Evolutionary conservation across 305 asterid genomes (phyloP), one percentile per base, ranked within the genome.

Genomic region (Fraxinus albicans): DNA sequence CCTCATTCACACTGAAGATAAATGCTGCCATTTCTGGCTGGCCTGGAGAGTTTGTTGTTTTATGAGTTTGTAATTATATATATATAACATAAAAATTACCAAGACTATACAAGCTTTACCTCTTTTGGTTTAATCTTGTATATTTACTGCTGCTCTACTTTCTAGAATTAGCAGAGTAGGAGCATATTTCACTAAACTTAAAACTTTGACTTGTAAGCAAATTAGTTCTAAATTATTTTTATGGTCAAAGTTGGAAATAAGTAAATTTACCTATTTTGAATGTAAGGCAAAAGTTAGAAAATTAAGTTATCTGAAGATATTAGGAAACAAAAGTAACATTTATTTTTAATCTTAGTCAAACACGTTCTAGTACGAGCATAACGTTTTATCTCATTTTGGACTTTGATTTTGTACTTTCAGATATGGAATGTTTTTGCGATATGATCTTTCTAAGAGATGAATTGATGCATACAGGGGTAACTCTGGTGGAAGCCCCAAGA

Each of bases 311-410:
- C 73, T 25, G 73, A 65, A 65, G 73, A 25, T 65, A 65, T 9
- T 65, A 23, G 34, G 73, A 65, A 65, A 65, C 69, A 65, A 25
- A 65, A 23, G 73, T 25, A 9, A 25, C 40, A 29, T 69, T 3
- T 21, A 29, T 29, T 29, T 69, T 69, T 69, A 13, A 69, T n/a
- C 40, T 31, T 31, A 12, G 12, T n/a, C 76, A 69, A 69, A 69
- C 76, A 25, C n/a, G 21, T 33, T 65, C 73, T 65, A 65, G 35
- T 25, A 25, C 15, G 73, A 25, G 17, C 35, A 8, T 60, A 21
- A 60, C 72, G 93, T 65, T 79, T 38, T 72, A 80, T 87, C 88
- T 29, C 87, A 88, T 23, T 53, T 65, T 65, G 73, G 73, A 65
- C 73, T 65, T 65, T 4, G 35, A 27, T 65, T 65, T 10, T 65